phyloP scores from a whole-genome alignment of 2,329 filamentous ascomycete genomes.

The Talaromyces islandicus region DNA sequence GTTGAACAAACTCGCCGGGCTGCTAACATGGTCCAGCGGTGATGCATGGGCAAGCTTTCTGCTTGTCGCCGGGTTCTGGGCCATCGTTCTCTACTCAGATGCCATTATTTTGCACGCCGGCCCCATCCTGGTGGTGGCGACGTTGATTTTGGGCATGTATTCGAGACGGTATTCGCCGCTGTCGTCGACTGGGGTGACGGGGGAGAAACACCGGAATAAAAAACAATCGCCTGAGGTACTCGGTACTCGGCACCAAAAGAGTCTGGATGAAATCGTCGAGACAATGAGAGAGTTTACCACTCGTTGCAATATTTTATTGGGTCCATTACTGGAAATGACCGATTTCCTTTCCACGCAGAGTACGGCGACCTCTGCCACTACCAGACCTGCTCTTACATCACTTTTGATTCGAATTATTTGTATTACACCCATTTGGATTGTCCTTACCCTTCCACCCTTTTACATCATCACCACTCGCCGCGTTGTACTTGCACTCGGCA shows the following conservation, averaged over 20 bases:
- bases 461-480: conserved; percentile 81
- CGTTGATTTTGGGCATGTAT: conserved; percentile 88
- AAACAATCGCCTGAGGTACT: conserved; percentile 54
- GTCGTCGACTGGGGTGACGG: conserved; percentile 74
- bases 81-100: conserved; percentile 77
- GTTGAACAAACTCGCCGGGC: conserved; percentile 74
- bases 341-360: conserved; percentile 89
- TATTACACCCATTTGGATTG: conserved; percentile 81
- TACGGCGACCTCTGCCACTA: conserved; percentile 86
- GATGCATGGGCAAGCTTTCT: conserved; percentile 98
- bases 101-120: conserved; percentile 73
- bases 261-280: conserved; percentile 91
- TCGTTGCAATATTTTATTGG: conserved; percentile 84
- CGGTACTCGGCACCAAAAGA: conserved; percentile 79
- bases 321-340: conserved; percentile 80
- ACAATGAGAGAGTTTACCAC: conserved; percentile 85
- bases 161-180: conserved; percentile 81
- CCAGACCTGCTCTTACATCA: conserved; percentile 78
- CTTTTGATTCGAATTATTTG: conserved; percentile 85
- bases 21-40: conserved; percentile 88
- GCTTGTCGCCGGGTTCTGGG: conserved; percentile 80
- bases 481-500: conserved; percentile 79
- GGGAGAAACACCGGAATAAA: conserved; percentile 54
- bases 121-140: conserved; percentile 72
- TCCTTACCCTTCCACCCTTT: conserved; percentile 73